Base-by-base conservation (phyloP, 1,284 basidiomycete genomes). In the Ceratobasidium sp. region DNA sequence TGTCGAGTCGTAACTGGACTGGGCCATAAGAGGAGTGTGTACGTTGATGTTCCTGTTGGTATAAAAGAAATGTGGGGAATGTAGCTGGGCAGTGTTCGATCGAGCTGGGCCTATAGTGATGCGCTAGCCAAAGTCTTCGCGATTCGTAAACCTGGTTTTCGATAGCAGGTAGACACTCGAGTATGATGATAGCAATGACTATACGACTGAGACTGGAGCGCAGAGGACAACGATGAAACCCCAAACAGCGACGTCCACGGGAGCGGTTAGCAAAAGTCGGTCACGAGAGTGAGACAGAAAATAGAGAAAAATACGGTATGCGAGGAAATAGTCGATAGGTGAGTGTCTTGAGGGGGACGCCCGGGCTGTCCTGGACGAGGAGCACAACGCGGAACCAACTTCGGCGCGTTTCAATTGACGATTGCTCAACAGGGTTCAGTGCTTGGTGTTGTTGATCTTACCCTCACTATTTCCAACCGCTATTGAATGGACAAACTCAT, bases 361-460 rank as follows among this genome's bases (percentile, higher is more conserved):
- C 62, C 50, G 31, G 50, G 34, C 62, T 49, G 35, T 50, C 22
- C 47, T 22, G 10, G 62, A 52, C 35, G 35, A 31, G 27, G 62
- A n/a, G n/a, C 54, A 49, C 35, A 67, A 67, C 62, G 54, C 62
- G 62, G 45, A 31, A 43, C 40, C 49, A 67, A 67, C 62, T 38
- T 35, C 38, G 49, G 45, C 62, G 50, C 62, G 62, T 47, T 67
- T 29, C 49, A n/a, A n/a, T n/a, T n/a, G n/a, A n/a, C n/a, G n/a
- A n/a, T n/a, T n/a, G n/a, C n/a, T n/a, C n/a, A n/a, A n/a, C n/a
- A n/a, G n/a, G n/a, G n/a, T n/a, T n/a, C n/a, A n/a, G n/a, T n/a
- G n/a, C n/a, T n/a, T n/a, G n/a, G n/a, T n/a, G n/a, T n/a, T n/a
- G n/a, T n/a, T n/a, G n/a, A n/a, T n/a, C n/a, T n/a, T n/a, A n/a